Evolutionary conservation across 306 rosid genomes (phyloP), one percentile per base, ranked within the genome.

Genomic region (Trifolium fragiferum): DNA sequence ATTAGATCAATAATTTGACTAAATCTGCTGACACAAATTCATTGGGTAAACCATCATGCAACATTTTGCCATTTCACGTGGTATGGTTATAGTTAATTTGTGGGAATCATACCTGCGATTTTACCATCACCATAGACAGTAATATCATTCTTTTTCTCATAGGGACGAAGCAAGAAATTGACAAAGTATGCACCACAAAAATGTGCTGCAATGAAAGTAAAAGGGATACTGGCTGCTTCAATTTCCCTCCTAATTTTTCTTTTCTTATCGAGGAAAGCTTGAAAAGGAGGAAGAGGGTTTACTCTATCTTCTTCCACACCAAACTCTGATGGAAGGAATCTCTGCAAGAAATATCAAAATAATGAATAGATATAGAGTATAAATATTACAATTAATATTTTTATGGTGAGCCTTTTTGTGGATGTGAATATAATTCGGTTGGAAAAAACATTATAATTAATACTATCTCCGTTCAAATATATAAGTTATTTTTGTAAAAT

Each of bases 261-360:
- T 37, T 82, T 87, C 58, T 82, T 77, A 5, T 86, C 79, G 0
- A 83, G 86, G 0, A 76, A 8, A 0, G 47, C 66, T 76, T 86
- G 64, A 12, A 86, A 81, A 0, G 86, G 87, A n/a, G 80, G 82
- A 18, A 83, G 73, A 40, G 84, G 84, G 1, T 30, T 70, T 49
- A 78, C 18, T 66, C 38, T 68, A 11, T 83, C 87, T 60, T 80
- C 84, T 72, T 80, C 87, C 3, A 37, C 55, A 0, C 89, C 87
- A 77, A 86, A 86, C 18, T 72, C 85, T 4, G 85, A 83, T 14
- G 89, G 89, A 54, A 83, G 5, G 16, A 86, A 83, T 49, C 89
- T 86, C 84, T 86, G 46, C 64, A 38, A 14, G 0, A 25, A 37
- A 37, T 33, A 33, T n/a, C n/a, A n/a, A n/a, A n/a, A n/a, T n/a